phyloP scores from a whole-genome alignment of 1,284 basidiomycete species.

The Ganoderma lingzhi region DNA sequence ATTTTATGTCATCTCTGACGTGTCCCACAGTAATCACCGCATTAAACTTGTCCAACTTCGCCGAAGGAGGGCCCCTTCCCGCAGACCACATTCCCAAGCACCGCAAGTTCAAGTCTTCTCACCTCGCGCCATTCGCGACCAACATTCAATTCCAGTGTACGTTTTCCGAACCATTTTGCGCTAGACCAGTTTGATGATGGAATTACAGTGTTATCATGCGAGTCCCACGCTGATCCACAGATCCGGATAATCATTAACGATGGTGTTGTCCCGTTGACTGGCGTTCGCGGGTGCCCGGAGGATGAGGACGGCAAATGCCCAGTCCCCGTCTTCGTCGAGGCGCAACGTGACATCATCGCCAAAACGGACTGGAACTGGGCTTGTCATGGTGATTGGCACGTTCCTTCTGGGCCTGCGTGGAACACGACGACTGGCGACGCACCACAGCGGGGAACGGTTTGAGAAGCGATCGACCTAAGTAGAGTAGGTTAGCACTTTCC shows the following conservation, averaged over 20 bases:
- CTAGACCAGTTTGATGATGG: background rate
- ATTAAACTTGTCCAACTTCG: constrained; percentile 77
- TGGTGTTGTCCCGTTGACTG: constrained; percentile 84
- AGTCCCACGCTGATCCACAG: constrained; percentile 59
- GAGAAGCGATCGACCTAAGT: background rate
- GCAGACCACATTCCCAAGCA: constrained; percentile 72
- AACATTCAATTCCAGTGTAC: constrained; percentile 79
- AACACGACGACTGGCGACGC: constrained; percentile 42
- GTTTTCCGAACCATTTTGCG: constrained; percentile 37
- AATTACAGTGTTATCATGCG: constrained; percentile 62
- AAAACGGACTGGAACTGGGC: constrained; percentile 81
- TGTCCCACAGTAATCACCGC: constrained; percentile 66
- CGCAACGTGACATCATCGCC: constrained; percentile 71
- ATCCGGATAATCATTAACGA: constrained; percentile 89
- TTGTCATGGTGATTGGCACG: constrained; percentile 77
- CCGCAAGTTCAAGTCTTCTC: constrained; percentile 67
- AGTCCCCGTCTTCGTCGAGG: constrained; percentile 76
- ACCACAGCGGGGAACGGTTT: constrained; percentile 22
- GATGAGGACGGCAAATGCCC: constrained; percentile 85
- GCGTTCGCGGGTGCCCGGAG: constrained; percentile 76
- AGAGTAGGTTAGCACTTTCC: background rate
- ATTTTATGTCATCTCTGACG: background rate
- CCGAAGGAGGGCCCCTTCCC: constrained; percentile 73
- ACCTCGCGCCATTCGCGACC: constrained; percentile 81
- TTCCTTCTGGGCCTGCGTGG: constrained; percentile 54